A percentile compares a stretch with the other conserved stretches of the same genome.
phyloP scores from a whole-genome alignment of 2,329 filamentous ascomycete species.

The Talaromyces funiculosus region DNA sequence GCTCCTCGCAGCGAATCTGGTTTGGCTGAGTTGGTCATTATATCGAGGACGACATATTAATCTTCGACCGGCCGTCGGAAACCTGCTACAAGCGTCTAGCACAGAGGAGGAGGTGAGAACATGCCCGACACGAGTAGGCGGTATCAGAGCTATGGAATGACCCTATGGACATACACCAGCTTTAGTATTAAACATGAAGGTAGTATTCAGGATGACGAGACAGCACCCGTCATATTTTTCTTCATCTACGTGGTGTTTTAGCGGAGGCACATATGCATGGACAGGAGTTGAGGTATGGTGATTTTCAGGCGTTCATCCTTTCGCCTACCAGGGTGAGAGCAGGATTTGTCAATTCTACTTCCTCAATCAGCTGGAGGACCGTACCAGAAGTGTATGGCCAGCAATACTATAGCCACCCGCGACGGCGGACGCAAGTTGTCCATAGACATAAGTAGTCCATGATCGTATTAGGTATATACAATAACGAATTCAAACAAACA shows the following conservation, averaged over 20 bases:
- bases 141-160: background rate
- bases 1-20: background rate
- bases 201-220: background rate
- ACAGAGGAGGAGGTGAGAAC: background rate
- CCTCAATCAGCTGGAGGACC: background rate
- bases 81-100: background rate
- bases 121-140: background rate
- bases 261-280: slow-evolving; percentile 10
- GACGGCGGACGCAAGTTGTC: background rate
- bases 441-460: background rate
- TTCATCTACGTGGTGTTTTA: background rate
- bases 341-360: background rate
- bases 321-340: background rate
- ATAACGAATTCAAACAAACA: background rate
- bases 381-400: no score
- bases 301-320: slow-evolving; percentile 7
- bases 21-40: background rate
- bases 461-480: slow-evolving; percentile 2
- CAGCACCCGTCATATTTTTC: background rate
- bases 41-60: background rate
- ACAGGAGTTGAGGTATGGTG: slow-evolving; percentile 10
- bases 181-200: background rate
- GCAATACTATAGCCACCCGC: background rate
- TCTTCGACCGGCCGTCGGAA: no score
- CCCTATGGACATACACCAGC: background rate